Evolutionary conservation across 75 land plant genomes (phyloP), one percentile per base, ranked within the genome.

Genomic region (Adiantum capillusveneris): DNA sequence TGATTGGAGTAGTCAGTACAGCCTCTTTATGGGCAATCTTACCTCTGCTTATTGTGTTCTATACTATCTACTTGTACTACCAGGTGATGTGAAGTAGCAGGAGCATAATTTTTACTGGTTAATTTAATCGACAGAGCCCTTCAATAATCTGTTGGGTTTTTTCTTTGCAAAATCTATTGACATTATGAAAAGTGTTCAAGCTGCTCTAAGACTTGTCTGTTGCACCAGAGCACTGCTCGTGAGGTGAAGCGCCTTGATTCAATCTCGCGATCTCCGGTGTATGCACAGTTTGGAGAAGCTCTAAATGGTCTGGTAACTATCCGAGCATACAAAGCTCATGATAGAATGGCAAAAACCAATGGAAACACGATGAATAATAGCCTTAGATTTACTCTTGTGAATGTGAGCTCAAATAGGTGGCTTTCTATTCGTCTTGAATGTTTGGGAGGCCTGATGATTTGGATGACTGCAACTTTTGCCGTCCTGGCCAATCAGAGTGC

Each of bases 251-350:
- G 99, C 0, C 54, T 95, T 44, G 96, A 95, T 56, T 95, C 99
- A 22, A 80, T 95, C 18, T 77, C 88, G 5, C 83, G 92, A 44
- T 95, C 99, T 44, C 99, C 99, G 36, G 99, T 95, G n/a, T 95
- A 95, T 75, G 99, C 99, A 46, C 99, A 95, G 74, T 95, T 95
- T 82, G 81, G 92, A 36, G 99, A 95, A 70, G 99, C 99, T 45
- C 68, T 95, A 24, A 86, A 95, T 76, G 99, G 99, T 49, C 50
- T 90, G 7, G 75, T 85, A 27, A 87, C 92, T 18, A 95, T 95
- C 21, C 87, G 99, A 58, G 99, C 99, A 53, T 95, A 90, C 62
- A 75, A 86, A 63, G 96, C 99, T 57, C 80, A 95, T 78, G 99
- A 95, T 53, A 73, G 97, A 17, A 84, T 95, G 90, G 92, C 92